Conservation (phyloP, 257 asterid species). For the Capsicum pubescens region DNA sequence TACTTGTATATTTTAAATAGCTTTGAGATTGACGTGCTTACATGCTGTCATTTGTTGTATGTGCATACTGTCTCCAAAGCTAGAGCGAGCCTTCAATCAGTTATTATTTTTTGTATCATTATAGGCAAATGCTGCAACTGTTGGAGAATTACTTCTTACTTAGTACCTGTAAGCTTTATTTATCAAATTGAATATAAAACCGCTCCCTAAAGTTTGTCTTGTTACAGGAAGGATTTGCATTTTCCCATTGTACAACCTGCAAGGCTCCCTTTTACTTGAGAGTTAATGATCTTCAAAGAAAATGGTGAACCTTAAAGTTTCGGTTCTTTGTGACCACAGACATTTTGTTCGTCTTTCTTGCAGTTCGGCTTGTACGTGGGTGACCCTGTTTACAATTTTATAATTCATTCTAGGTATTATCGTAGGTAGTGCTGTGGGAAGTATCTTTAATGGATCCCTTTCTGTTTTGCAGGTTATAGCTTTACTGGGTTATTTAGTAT, state of each 20-base stretch:
- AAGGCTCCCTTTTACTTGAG: constrained; percentile 77
- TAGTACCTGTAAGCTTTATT: not conserved
- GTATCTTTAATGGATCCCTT: not conserved
- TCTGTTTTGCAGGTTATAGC: constrained; percentile 65
- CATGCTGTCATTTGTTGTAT: not conserved
- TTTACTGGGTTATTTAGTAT: constrained; percentile 67
- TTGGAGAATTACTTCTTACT: not conserved
- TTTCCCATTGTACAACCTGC: constrained; percentile 68
- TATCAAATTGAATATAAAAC: not conserved
- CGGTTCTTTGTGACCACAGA: too few species aligned
- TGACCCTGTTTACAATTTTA: constrained; percentile 35
- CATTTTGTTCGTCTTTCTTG: too few species aligned
- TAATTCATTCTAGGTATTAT: not conserved
- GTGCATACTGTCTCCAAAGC: not conserved
- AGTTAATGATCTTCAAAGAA: constrained; percentile 64
- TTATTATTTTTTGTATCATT: not conserved
- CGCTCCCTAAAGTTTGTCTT: not conserved
- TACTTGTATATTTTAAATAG: not conserved
- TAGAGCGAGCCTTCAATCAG: not conserved
- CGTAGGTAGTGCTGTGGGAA: not conserved
- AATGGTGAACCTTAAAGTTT: too few species aligned
- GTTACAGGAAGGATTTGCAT: constrained; percentile 91
- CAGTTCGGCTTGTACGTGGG: too few species aligned
- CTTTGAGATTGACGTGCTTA: not conserved
- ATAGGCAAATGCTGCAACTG: not conserved